phyloP scores from a whole-genome alignment of 2,329 filamentous ascomycete genomes.

The Arthrocladium fulminans region DNA sequence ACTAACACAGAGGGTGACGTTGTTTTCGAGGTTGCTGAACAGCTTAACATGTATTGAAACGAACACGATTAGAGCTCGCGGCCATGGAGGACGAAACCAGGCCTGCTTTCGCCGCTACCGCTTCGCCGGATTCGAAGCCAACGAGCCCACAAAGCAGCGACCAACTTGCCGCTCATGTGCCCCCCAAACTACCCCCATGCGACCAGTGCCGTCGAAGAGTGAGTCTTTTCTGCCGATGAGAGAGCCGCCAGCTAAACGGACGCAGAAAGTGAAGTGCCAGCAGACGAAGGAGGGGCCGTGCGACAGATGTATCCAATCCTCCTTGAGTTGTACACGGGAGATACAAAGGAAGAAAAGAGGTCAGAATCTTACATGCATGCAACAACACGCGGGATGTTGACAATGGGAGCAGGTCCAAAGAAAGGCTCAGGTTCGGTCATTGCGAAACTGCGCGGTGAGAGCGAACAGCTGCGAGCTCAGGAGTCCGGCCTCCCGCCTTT shows the following conservation, averaged over 20 bases:
- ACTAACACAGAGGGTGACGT: not conserved
- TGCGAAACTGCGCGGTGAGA: constrained; percentile 22
- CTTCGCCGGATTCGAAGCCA: constrained; percentile 4
- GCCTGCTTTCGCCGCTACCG: not conserved
- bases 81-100: constrained; percentile 1
- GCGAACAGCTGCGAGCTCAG: constrained; percentile 12
- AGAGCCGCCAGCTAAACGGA: not conserved
- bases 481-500: constrained; percentile 20
- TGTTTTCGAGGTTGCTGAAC: not conserved
- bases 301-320: constrained; percentile 19
- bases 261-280: constrained; percentile 11
- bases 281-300: constrained; percentile 18
- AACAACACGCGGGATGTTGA: not conserved
- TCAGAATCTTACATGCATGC: not conserved
- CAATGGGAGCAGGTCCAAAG: constrained; percentile 15
- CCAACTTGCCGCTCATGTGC: constrained; percentile 9
- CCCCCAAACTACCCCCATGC: constrained; percentile 18
- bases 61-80: not conserved
- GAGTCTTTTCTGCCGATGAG: constrained; percentile 7
- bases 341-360: constrained; percentile 22
- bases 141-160: not conserved
- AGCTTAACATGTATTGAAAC: not conserved
- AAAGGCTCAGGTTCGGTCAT: constrained; percentile 24
- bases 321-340: constrained; percentile 20
- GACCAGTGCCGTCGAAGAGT: constrained; percentile 23